Base-by-base conservation (phyloP, 148 eudicot species). In the Cornus kousa region DNA sequence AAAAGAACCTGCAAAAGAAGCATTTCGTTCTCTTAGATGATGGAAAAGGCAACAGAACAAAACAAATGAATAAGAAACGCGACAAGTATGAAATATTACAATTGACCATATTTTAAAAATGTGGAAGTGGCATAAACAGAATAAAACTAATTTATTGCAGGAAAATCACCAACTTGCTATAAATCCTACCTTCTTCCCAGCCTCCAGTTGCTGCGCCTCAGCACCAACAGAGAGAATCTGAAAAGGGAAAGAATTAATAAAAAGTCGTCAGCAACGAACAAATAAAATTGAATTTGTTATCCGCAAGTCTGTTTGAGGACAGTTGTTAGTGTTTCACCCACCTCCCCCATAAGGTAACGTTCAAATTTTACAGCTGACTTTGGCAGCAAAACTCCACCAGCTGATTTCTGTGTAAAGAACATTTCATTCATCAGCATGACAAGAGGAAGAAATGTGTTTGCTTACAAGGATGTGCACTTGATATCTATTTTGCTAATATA, bases 341-440 rank as follows among this genome's bases (percentile, higher is more conserved):
- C 99, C 97, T 93, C 97, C 55, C 99, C 99, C 90, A 93, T 81
- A 33, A 96, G 95, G 81, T 96, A 93, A 55, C 97, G 90, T 88
- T 96, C 99, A 67, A 93, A 93, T 80, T 96, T 96, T 53, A 96
- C 98, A 19, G 97, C 98, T 57, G 98, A 91, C 86, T 93, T 96
- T 3, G 98, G 98, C 83, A 93, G 88, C 80, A 96, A 88, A 74
- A 96, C 94, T 80, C 97, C 99, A 19, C 99, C 99, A 35, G 97
- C 97, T 62, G 99, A 96, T 96, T 93, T 96, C 98, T 96, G 87
- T 57, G 75, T 1, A 35, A 23, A 48, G 73, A 65, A 74, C 0
- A 35, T 35, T 62, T 55, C 59, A 28, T 65, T 23, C 23, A 33
- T 76, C 4, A 81, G 32, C 19, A 81, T 64, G 11, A 22, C 40